Percentiles rank a stretch among this genome's conserved stretches.
Evolutionary conservation across 805 yeast species (phyloP).

Genomic region (Saturnispora sekii): DNA sequence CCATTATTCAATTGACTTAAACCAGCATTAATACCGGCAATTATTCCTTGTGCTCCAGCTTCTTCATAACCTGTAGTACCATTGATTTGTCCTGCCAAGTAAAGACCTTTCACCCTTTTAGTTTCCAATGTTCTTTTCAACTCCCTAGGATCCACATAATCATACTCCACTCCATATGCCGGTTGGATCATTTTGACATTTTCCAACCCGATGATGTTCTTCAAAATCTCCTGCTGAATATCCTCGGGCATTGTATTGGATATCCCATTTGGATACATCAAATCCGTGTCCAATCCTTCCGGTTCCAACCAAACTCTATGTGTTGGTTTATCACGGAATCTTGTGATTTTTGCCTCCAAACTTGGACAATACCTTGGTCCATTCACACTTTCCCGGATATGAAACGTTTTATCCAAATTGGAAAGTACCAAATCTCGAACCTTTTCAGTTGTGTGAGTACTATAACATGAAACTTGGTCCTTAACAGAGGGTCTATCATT

Average conservation of each 20-base stretch:
- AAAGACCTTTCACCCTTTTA: constrained; percentile 66
- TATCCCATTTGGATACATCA: constrained; percentile 95
- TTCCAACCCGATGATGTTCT: constrained; percentile 80
- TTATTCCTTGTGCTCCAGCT: constrained; percentile 93
- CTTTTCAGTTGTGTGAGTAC: constrained; percentile 67
- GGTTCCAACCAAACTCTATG: constrained; percentile 96
- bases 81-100: constrained; percentile 92
- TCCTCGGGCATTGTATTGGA: constrained; percentile 96
- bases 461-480: constrained; percentile 59
- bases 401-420: constrained; percentile 77
- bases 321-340: constrained; percentile 63
- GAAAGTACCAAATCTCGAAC: constrained; percentile 60
- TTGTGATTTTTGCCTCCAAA: constrained; percentile 76
- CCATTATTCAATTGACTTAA: constrained; percentile 30
- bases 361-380: constrained; percentile 99
- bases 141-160: constrained; percentile 90
- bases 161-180: constrained; percentile 98
- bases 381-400: constrained; percentile 84
- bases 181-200: constrained; percentile 85
- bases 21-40: constrained; percentile 96
- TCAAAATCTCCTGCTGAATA: constrained; percentile 65
- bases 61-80: constrained; percentile 99
- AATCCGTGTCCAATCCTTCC: constrained; percentile 78
- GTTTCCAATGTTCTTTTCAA: constrained; percentile 72
- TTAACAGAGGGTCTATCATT: constrained; percentile 57